These are phyloP conservation scores for Pythium periplocum DNA, from an alignment of 352 stramenopile species.

Conservation along the genomic window DNA sequence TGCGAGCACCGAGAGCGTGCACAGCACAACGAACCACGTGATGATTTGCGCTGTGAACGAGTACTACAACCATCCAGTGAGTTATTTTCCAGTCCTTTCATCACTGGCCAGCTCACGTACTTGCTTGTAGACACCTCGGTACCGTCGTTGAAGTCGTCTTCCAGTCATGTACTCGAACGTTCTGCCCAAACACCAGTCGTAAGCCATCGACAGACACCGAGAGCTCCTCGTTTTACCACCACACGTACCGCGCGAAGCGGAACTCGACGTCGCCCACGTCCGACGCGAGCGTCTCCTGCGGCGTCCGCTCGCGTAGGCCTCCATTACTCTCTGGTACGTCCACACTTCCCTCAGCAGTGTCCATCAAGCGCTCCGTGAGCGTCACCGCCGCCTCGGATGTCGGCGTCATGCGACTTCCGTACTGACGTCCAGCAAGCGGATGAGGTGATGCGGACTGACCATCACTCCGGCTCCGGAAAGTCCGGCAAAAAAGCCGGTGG, in stretches of 20 bases:
- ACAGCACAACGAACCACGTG: slow-evolving; percentile 50
- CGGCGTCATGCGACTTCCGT: no score
- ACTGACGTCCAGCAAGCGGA: no score
- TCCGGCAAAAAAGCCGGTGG: no score
- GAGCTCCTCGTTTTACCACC: not conserved
- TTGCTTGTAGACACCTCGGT: slow-evolving; percentile 29
- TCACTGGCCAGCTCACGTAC: slow-evolving; percentile 2
- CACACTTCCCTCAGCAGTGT: not conserved
- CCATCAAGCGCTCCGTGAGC: not conserved
- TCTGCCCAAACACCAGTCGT: not conserved
- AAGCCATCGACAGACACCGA: not conserved
- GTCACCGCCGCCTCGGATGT: no score
- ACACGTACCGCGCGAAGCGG: not conserved
- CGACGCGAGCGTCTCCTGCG: not conserved
- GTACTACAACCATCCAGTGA: slow-evolving; percentile 20
- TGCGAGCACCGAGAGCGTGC: slow-evolving; percentile 42
- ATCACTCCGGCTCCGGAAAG: no score
- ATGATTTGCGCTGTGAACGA: slow-evolving; percentile 43
- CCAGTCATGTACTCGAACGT: slow-evolving; percentile 30
- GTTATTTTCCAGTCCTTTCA: not conserved
- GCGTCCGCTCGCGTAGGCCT: not conserved
- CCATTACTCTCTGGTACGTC: not conserved
- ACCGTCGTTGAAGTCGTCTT: slow-evolving; percentile 25
- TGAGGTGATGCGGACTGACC: no score
- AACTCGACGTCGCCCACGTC: not conserved